Evolutionary conservation across 2,329 filamentous ascomycete species (phyloP).

Genomic region (Trichoderma pleuroti): DNA sequence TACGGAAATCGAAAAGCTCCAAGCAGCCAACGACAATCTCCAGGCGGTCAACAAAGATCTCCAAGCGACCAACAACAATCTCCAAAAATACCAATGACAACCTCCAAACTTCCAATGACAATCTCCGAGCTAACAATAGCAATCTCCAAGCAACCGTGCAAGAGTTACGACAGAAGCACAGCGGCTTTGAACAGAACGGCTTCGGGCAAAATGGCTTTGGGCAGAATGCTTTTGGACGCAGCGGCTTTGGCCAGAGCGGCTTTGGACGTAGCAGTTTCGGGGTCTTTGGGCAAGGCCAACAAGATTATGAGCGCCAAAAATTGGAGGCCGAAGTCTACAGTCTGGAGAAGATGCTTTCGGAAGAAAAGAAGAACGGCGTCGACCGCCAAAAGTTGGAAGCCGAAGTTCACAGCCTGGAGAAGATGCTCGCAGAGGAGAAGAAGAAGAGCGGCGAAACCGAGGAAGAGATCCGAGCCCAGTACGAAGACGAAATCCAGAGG

Average conservation of each 20-base stretch:
- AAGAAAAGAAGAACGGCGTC: slow-evolving; percentile 52
- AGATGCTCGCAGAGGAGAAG: slow-evolving; percentile 50
- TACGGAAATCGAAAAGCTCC: slow-evolving; percentile 45
- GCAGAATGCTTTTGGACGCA: background rate
- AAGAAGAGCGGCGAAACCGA: slow-evolving; percentile 58
- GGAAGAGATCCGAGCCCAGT: slow-evolving; percentile 50
- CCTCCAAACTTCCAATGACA: background rate
- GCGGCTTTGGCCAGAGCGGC: background rate
- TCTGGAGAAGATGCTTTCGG: slow-evolving; percentile 27
- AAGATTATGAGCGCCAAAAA: background rate
- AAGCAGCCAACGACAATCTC: slow-evolving; percentile 43
- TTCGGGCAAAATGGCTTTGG: background rate
- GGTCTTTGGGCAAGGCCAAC: background rate
- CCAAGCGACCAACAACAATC: background rate
- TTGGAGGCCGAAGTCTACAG: background rate
- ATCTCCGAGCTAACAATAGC: background rate
- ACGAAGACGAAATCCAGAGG: slow-evolving; percentile 46
- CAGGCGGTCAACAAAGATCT: slow-evolving; percentile 21
- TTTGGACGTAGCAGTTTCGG: background rate
- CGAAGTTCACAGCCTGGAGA: slow-evolving; percentile 46
- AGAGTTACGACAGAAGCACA: slow-evolving; percentile 18
- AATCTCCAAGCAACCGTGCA: background rate
- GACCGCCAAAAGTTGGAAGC: background rate
- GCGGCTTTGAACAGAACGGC: background rate
- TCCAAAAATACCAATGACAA: background rate